Base-by-base conservation (phyloP, 176 grass and related monocot species). In the Pharus latifolius region DNA sequence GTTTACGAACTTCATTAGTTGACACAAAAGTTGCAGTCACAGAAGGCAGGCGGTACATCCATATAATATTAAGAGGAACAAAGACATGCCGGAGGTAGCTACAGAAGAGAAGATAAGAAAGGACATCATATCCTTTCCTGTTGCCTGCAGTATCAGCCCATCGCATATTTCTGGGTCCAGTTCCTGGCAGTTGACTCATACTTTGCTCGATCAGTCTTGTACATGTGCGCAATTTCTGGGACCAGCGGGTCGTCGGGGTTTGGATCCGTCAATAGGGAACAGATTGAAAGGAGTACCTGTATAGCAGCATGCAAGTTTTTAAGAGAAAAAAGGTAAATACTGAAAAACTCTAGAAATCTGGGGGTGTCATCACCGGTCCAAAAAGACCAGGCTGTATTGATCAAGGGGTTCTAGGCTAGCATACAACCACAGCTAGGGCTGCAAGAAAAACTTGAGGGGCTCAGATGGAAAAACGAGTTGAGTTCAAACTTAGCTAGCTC, bases 91-190 rank as follows among this genome's bases (percentile, higher is more conserved):
- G 20, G 10, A 34, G 58, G 22, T 17, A 61, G 60, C 54, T n/a
- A n/a, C n/a, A n/a, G n/a, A 57, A 11, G 66, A 8, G 5, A 29
- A 45, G 5, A 68, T 30, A 32, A 24, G 26, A 22, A 11, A 31
- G 20, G 16, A 11, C 18, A 43, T 32, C 25, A 73, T 52, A n/a
- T n/a, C n/a, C 18, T 46, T 59, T 17, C 27, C 9, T 0, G 12
- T 19, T 10, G 23, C 24, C 49, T 14, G 29, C 24, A 40, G 22
- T 37, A 13, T 85, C 70, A 85, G 48, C 83, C 76, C 83, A 85
- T 85, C 0, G 83, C 76, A 20, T 85, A 85, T 54, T 80, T 85
- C 65, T 85, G 83, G 32, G 76, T 80, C 83, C 83, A 85, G 77
- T 56, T 80, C 76, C 83, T 80, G 0, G 83, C 77, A 6, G 83